Evolutionary conservation across 1,139 yeast genomes (phyloP).

Genomic region (Scheffersomyces quercinus): DNA sequence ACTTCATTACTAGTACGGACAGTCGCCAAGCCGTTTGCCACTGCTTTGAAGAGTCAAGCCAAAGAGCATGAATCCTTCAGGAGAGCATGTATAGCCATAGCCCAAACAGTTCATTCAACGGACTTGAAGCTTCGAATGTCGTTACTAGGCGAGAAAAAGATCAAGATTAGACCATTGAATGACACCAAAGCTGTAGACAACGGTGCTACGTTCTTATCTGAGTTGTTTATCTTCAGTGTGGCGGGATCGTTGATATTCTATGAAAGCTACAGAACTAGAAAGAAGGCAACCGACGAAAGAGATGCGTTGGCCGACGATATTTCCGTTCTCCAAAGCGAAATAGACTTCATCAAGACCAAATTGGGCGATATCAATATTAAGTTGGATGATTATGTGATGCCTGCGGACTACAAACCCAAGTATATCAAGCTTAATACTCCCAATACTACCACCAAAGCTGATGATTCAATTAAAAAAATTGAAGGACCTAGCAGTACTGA

Average conservation of each 20-base stretch:
- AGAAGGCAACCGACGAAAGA: slow-evolving; percentile 61
- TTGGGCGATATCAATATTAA: slow-evolving; percentile 41
- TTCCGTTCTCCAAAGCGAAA: slow-evolving; percentile 65
- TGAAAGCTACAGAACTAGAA: slow-evolving; percentile 69
- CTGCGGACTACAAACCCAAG: slow-evolving; percentile 47
- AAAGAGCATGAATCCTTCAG: slow-evolving; percentile 70
- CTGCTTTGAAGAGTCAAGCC: slow-evolving; percentile 71
- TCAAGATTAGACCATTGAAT: slow-evolving; percentile 72
- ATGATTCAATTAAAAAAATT: slow-evolving; percentile 9
- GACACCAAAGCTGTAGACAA: slow-evolving; percentile 82
- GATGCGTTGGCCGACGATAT: slow-evolving; percentile 72
- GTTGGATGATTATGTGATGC: slow-evolving; percentile 49
- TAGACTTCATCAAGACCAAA: slow-evolving; percentile 57
- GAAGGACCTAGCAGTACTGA: background rate
- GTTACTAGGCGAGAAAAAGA: slow-evolving; percentile 59
- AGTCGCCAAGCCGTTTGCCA: slow-evolving; percentile 80
- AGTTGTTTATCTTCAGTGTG: slow-evolving; percentile 71
- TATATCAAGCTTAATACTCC: slow-evolving; percentile 30
- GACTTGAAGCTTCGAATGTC: slow-evolving; percentile 66
- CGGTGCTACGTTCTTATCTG: slow-evolving; percentile 81
- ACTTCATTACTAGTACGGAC: slow-evolving; percentile 76
- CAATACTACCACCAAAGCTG: slow-evolving; percentile 3
- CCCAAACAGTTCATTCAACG: slow-evolving; percentile 70
- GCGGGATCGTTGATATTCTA: slow-evolving; percentile 79
- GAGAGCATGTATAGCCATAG: slow-evolving; percentile 62